phyloP scores from a whole-genome alignment of 176 grass and related monocot genomes.

The Themeda triandra region DNA sequence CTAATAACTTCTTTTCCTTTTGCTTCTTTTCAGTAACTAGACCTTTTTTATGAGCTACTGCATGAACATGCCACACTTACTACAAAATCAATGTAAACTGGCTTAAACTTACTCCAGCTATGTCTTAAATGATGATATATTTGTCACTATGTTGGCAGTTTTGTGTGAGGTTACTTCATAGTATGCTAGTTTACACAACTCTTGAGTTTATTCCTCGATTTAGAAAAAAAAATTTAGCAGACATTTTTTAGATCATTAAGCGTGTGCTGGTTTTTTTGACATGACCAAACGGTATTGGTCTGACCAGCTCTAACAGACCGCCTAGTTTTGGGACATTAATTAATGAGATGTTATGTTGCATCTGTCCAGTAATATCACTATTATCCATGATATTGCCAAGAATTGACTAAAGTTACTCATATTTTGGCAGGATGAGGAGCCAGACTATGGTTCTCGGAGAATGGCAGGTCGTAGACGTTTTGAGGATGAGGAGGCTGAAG shows the following conservation, averaged over 20 bases:
- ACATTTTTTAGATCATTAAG: neutral
- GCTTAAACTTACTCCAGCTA: conserved; percentile 18
- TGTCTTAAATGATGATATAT: conserved; percentile 1
- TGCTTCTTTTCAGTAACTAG: neutral
- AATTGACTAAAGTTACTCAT: conserved; percentile 5
- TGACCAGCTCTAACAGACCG: neutral
- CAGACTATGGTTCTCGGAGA: conserved; percentile 63
- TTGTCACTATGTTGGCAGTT: neutral
- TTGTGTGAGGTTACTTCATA: conserved; percentile 24
- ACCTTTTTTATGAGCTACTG: neutral
- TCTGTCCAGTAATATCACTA: neutral
- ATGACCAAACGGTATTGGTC: too few relatives aligned
- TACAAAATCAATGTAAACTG: neutral
- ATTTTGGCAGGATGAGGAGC: conserved; percentile 75
- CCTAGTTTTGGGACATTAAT: neutral
- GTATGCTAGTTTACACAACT: neutral
- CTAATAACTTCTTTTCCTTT: neutral
- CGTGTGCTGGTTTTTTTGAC: neutral
- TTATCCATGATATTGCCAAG: neutral
- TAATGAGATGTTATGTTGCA: neutral
- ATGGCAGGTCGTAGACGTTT: conserved; percentile 54
- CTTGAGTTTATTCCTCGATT: neutral
- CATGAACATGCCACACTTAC: neutral
- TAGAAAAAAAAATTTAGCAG: neutral
- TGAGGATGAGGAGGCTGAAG: conserved; percentile 87